Evolutionary conservation across 805 yeast species (phyloP).

Genomic region (Pichia californica): DNA sequence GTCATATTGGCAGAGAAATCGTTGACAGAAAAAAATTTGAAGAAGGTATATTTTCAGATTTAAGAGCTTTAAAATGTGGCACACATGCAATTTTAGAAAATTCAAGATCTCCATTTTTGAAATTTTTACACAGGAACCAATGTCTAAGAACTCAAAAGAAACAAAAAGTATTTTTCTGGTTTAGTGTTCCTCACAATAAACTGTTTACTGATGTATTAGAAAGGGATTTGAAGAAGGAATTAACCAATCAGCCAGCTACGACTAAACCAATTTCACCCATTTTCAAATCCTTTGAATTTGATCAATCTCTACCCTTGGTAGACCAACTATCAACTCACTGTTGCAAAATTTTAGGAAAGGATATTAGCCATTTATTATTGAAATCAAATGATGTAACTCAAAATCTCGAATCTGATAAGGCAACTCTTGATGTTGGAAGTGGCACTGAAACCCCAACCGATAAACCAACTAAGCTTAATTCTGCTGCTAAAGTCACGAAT

Average conservation of each 20-base stretch:
- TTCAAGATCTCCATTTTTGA: slow-evolving; percentile 79
- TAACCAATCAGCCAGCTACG: slow-evolving; percentile 53
- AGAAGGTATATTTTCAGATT: slow-evolving; percentile 91
- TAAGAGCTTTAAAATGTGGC: slow-evolving; percentile 80
- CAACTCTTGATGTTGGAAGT: no score
- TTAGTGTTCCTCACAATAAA: slow-evolving; percentile 89
- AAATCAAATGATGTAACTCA: slow-evolving; percentile 1
- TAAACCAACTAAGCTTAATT: no score
- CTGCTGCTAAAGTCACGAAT: no score
- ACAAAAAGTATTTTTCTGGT: slow-evolving; percentile 96
- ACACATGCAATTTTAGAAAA: slow-evolving; percentile 81
- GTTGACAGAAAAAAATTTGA: slow-evolving; percentile 89
- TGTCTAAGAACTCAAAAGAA: slow-evolving; percentile 93
- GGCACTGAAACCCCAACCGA: no score
- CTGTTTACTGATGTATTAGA: slow-evolving; percentile 90
- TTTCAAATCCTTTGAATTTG: slow-evolving; percentile 67
- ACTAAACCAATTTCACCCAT: slow-evolving; percentile 73
- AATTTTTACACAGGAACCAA: slow-evolving; percentile 75
- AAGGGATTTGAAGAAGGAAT: slow-evolving; percentile 80
- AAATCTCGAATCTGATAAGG: no score
- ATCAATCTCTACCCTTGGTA: slow-evolving; percentile 41
- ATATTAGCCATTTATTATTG: slow-evolving; percentile 8
- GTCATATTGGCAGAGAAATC: slow-evolving; percentile 82
- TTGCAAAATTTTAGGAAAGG: slow-evolving; percentile 12
- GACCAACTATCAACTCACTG: slow-evolving; percentile 42